These are phyloP conservation scores for Phytophthora pisi DNA, from an alignment of 352 stramenopile species.

Conservation along the genomic window DNA sequence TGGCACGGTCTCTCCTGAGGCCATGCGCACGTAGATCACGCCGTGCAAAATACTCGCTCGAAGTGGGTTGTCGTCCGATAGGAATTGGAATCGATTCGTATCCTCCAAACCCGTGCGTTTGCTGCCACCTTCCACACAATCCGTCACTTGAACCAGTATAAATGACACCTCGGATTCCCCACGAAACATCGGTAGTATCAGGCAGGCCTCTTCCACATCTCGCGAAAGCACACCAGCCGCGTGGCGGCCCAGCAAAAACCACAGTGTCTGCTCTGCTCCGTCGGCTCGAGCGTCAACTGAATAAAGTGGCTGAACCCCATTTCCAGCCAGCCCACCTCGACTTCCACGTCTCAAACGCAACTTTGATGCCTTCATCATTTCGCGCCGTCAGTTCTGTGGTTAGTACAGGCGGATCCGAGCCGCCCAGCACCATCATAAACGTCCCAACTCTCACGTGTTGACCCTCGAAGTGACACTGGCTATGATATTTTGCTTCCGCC, in stretches of 20 bases:
- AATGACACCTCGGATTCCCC: not conserved
- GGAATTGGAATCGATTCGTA: not conserved
- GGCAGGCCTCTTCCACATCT: not conserved
- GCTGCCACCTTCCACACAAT: not conserved
- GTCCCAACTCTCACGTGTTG: not conserved
- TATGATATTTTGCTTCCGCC: not conserved
- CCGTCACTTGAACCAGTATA: not conserved
- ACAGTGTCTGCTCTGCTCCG: conserved; percentile 21
- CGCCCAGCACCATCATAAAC: not conserved
- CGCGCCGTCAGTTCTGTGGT: not conserved
- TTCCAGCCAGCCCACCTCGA: conserved; percentile 22
- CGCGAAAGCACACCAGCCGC: conserved; percentile 24
- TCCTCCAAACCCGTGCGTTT: not conserved
- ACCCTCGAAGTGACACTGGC: not conserved
- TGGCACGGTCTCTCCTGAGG: not conserved
- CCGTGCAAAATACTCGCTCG: not conserved
- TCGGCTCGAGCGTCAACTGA: conserved; percentile 19
- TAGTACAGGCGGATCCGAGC: not conserved
- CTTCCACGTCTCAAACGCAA: conserved; percentile 6
- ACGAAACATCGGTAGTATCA: not conserved
- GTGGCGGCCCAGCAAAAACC: conserved; percentile 35
- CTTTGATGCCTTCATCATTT: not conserved
- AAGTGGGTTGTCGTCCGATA: not conserved
- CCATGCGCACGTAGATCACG: not conserved
- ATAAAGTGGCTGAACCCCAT: conserved; percentile 45